Evolutionary conservation across 805 yeast species (phyloP), one percentile per base, ranked within the genome.

Genomic region (Brettanomyces bruxellensis): DNA sequence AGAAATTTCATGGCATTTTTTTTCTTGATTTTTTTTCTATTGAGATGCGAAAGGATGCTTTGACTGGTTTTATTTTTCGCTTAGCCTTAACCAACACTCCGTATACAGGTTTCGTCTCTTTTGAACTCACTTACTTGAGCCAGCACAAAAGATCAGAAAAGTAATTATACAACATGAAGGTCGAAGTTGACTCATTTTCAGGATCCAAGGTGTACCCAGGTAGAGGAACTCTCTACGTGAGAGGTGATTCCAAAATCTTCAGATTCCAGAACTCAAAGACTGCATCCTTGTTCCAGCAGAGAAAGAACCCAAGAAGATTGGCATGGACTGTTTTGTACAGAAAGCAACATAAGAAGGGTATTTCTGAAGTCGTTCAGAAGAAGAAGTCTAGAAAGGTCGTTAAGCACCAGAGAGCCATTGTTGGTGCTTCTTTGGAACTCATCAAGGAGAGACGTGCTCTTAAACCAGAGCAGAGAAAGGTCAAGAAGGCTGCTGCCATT

Each of bases 191-290:
- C 77, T 86, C 98, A 71, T 93, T 93, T 81, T 91, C 99, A 67
- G 99, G 99, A 75, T 76, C 91, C 69, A 93, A 91, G 80, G 91
- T 93, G 83, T 93, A 91, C 95, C 99, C 99, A 81, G 99, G 99
- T 78, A 88, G 97, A 83, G 98, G 99, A 78, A 88, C 95, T 72
- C 83, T 93, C 73, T 93, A 87, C 71, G 89, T 93, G 76, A 89
- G 99, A 79, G 98, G 98, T 68, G 99, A 93, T 88, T 90, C 98
- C 70, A 93, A 93, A 83, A 76, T 90, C 69, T 93, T 93, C 95
- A 90, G 99, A 83, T 93, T 93, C 93, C 95, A 86, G 75, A 82
- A 86, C 73, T 86, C 97, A 64, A 93, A 93, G 79, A 81, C 95
- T 70, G 91, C 95, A 67, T 89, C 98, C 71, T 84, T 93, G 69